Evolutionary conservation across 75 land plant genomes (phyloP).

Genomic region (Larix kaempferi): DNA sequence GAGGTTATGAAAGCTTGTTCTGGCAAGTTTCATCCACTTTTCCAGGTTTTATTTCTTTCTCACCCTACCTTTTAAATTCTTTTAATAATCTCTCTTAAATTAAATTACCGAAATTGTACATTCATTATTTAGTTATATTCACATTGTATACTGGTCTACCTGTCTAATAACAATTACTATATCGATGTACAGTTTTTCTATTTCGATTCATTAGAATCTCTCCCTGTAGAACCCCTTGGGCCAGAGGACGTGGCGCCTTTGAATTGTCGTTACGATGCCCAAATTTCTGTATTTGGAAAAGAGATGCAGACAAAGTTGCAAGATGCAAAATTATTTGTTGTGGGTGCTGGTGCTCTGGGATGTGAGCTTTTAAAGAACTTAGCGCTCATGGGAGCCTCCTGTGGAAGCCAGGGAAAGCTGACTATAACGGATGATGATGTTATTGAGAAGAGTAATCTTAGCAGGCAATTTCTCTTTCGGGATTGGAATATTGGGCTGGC

Average conservation of each 20-base stretch:
- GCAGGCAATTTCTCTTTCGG: slow-evolving; percentile 88
- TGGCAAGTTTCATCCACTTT: slow-evolving; percentile 87
- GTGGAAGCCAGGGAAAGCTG: slow-evolving; percentile 68
- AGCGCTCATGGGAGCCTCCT: slow-evolving; percentile 90
- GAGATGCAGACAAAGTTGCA: slow-evolving; percentile 73
- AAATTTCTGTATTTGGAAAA: slow-evolving; percentile 85
- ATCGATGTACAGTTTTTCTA: slow-evolving; percentile 16
- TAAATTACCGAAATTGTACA: too few species aligned
- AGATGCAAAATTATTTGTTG: slow-evolving; percentile 73
- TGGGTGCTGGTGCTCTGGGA: slow-evolving; percentile 97
- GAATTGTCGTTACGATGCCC: slow-evolving; percentile 83
- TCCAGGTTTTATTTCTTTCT: slow-evolving; percentile 45
- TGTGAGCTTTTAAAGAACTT: slow-evolving; percentile 93
- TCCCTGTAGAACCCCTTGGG: slow-evolving; percentile 66
- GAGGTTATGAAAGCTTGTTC: slow-evolving; percentile 95
- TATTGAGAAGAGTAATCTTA: slow-evolving; percentile 94
- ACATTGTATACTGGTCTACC: too few species aligned
- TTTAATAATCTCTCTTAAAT: too few species aligned
- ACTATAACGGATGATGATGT: slow-evolving; percentile 95
- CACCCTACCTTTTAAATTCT: too few species aligned
- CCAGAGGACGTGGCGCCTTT: slow-evolving; percentile 53
- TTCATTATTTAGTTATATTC: too few species aligned
- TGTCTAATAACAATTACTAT: too few species aligned
- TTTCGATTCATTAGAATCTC: slow-evolving; percentile 91
- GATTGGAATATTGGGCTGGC: slow-evolving; percentile 95